These are phyloP conservation scores for Ambrosiella cleistominuta DNA, from an alignment of 2,329 filamentous ascomycete species.

Conservation along the genomic window DNA sequence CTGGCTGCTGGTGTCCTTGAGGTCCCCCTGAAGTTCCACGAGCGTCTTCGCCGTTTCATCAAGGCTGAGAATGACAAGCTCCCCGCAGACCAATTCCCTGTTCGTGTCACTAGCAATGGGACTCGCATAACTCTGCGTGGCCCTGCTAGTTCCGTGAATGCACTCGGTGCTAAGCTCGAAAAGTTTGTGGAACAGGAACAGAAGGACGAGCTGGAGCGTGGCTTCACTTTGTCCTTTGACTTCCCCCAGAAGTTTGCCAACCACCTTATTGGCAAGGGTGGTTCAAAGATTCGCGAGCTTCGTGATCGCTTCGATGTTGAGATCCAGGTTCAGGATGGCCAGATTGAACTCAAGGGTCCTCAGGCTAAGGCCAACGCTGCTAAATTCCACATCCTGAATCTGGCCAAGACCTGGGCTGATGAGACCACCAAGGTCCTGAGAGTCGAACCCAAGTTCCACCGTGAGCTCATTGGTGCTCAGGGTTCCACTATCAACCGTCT, in stretches of 20 bases:
- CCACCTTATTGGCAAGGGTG: conserved; percentile 55
- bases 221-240: conserved; percentile 70
- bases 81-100: conserved; percentile 38
- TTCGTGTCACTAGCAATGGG: conserved; percentile 40
- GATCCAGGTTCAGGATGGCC: conserved; percentile 82
- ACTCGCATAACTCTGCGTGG: conserved; percentile 58
- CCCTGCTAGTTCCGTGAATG: conserved; percentile 53
- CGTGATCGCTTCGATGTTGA: conserved; percentile 51
- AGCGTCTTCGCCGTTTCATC: conserved; percentile 45
- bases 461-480: conserved; percentile 78
- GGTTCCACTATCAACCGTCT: conserved; percentile 81
- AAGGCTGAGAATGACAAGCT: conserved; percentile 42
- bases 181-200: conserved; percentile 76
- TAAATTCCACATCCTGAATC: conserved; percentile 60
- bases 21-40: conserved; percentile 38
- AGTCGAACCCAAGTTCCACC: conserved; percentile 84
- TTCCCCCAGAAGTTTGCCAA: conserved; percentile 93
- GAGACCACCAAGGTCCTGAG: conserved; percentile 76
- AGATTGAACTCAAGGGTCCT: conserved; percentile 88
- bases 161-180: conserved; percentile 53
- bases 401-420: conserved; percentile 74
- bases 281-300: conserved; percentile 47
- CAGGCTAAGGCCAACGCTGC: conserved; percentile 84
- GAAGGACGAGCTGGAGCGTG: conserved; percentile 83
- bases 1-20: conserved; percentile 35